A percentile compares a stretch with the other conserved stretches of the same genome.
phyloP scores from a whole-genome alignment of 768 basidiomycete species.

The Rickenella mellea region DNA sequence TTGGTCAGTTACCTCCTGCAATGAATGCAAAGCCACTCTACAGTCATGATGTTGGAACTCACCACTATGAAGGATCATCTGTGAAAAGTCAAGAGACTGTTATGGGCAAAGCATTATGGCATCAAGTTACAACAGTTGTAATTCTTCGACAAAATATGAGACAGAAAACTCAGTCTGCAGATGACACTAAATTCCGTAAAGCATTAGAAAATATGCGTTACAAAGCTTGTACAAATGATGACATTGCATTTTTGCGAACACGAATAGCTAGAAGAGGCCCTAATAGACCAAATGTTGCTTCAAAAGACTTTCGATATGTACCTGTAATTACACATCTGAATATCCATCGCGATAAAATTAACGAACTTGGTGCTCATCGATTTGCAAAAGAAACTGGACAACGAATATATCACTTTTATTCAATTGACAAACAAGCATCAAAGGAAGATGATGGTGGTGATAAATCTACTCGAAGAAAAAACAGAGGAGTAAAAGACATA shows the following conservation, averaged over 20 bases:
- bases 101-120: constrained; percentile 4
- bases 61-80: neutral
- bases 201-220: constrained; percentile 24
- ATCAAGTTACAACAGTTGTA: constrained; percentile 1
- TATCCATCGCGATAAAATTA: constrained; percentile 27
- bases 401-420: constrained; percentile 18
- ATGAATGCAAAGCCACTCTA: constrained; percentile 15
- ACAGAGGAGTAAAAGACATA: too few species aligned
- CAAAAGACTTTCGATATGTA: constrained; percentile 19
- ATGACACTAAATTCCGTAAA: constrained; percentile 4
- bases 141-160: constrained; percentile 4
- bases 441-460: too few species aligned
- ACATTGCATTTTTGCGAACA: constrained; percentile 24
- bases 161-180: neutral
- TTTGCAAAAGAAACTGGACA: constrained; percentile 26
- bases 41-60: neutral
- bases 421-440: too few species aligned
- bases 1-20: constrained; percentile 39
- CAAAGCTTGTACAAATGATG: constrained; percentile 26
- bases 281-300: constrained; percentile 6
- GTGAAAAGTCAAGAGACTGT: neutral
- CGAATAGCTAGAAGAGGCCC: constrained; percentile 12
- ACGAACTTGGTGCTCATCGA: constrained; percentile 18
- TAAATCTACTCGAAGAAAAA: too few species aligned
- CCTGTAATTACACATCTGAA: constrained; percentile 31